phyloP scores from a whole-genome alignment of 176 grass and related monocot genomes.

The Carex myosuroides region DNA sequence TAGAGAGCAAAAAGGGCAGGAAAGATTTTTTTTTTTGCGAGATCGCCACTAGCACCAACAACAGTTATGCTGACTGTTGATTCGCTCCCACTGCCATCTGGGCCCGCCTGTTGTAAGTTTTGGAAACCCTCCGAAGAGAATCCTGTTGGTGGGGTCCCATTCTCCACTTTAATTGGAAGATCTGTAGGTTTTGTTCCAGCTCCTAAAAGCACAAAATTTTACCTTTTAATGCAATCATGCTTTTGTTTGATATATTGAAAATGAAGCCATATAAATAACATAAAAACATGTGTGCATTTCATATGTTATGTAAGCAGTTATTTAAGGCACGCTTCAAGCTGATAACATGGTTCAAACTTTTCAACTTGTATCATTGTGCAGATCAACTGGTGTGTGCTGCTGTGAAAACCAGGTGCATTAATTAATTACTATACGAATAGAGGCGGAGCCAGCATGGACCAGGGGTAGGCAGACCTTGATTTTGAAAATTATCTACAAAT shows the following conservation, averaged over 20 bases:
- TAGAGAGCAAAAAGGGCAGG: conserved; percentile 94
- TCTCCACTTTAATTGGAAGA: conserved; percentile 32
- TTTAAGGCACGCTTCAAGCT: not conserved
- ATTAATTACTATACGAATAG: not conserved
- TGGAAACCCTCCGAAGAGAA: conserved; percentile 44
- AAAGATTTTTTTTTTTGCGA: conserved; percentile 99
- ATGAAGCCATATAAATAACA: not conserved
- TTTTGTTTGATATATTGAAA: not conserved
- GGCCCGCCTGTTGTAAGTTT: conserved; percentile 11
- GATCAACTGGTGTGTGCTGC: not conserved
- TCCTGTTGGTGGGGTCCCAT: conserved; percentile 26
- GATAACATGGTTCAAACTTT: not conserved
- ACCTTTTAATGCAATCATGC: not conserved
- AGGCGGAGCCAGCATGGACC: no score
- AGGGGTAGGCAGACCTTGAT: no score
- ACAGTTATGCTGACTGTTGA: conserved; percentile 85
- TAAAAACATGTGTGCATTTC: not conserved
- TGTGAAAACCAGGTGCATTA: not conserved
- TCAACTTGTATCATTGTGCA: not conserved
- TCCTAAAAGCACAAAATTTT: not conserved
- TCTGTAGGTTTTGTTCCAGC: conserved; percentile 9
- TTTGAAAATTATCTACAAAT: no score
- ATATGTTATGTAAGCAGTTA: not conserved
- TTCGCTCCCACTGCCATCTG: conserved; percentile 19
- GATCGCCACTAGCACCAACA: conserved; percentile 86